Evolutionary conservation across 2,329 filamentous ascomycete genomes (phyloP), one percentile per base, ranked within the genome.

Genomic region (Chaetomium strumarium): DNA sequence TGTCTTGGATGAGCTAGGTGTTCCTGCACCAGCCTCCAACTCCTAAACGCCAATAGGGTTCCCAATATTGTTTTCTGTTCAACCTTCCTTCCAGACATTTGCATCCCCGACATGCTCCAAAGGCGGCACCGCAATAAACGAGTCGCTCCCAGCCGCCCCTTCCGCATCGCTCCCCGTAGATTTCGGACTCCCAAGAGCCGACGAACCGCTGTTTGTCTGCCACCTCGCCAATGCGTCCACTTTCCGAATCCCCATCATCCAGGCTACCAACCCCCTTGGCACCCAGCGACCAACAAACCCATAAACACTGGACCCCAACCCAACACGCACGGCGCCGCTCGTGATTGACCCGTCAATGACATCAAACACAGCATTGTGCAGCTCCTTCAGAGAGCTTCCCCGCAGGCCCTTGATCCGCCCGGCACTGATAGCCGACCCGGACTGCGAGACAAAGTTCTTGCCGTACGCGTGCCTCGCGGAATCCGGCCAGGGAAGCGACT

Each of bases 291-390:
- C 93, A 8, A 97, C 86, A 30, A 96, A 77, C 37, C 88, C 87
- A 68, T 97, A 97, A 0, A 90, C 76, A 51, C 86, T 77, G 46
- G 90, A 89, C 7, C 93, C 93, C 47, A 90, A 81, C 1, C 93
- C 93, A 14, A 96, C 86, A 53, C 88, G 84, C 58, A 92, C 80
- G 1, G 87, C 80, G 34, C 80, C 74, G 43, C 74, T 75, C 24
- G 77, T 79, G 60, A 79, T 75, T 16, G 76, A 79, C 40, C 81
- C 79, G 58, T 88, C 85, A 50, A 97, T 80, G 33, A 93, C 88
- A 66, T 97, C 92, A 66, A 96, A 95, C 10, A 99, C 85, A 2
- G 88, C 84, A 64, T 90, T 85, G 70, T 97, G 88, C 50, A 99
- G 77, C 58, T 87, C 84, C 31, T 88, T 78, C 42, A 95, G 75